phyloP scores from a whole-genome alignment of 345 rosid species.

The Ailanthus altissimus region DNA sequence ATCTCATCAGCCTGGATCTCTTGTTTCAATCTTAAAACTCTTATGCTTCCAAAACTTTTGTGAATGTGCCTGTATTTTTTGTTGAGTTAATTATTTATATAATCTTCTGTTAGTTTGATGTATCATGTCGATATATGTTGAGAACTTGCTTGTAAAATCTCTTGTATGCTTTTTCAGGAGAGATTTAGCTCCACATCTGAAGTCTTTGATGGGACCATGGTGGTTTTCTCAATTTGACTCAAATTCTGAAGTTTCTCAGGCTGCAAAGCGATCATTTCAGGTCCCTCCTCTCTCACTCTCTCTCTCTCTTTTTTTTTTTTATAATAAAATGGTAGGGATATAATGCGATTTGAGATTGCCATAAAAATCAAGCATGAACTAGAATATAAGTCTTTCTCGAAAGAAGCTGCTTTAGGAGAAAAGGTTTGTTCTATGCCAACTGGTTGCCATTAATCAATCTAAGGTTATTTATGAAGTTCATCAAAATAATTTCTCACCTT shows the following conservation, averaged over 20 bases:
- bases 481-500: not conserved
- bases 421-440: not conserved
- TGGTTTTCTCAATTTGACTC: constrained; percentile 97
- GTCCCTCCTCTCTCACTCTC: constrained; percentile 30
- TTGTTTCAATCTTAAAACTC: constrained; percentile 2
- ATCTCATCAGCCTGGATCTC: not conserved
- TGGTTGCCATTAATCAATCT: not conserved
- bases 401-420: not conserved
- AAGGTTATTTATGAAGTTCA: not conserved
- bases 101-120: not conserved
- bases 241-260: constrained; percentile 80
- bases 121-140: not conserved
- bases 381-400: not conserved
- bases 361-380: not conserved
- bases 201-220: constrained; percentile 96
- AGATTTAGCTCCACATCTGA: constrained; percentile 88
- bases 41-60: not conserved
- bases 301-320: not conserved
- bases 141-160: constrained; percentile 18
- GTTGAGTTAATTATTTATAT: not conserved
- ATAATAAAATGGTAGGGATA: not conserved
- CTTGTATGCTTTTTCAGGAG: constrained; percentile 54
- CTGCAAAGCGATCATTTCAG: constrained; percentile 88
- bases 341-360: not conserved
- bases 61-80: constrained; percentile 8